These are phyloP conservation scores for Penicillium sp. DNA, from an alignment of 2,329 filamentous ascomycete genomes.

Conservation along the genomic window DNA sequence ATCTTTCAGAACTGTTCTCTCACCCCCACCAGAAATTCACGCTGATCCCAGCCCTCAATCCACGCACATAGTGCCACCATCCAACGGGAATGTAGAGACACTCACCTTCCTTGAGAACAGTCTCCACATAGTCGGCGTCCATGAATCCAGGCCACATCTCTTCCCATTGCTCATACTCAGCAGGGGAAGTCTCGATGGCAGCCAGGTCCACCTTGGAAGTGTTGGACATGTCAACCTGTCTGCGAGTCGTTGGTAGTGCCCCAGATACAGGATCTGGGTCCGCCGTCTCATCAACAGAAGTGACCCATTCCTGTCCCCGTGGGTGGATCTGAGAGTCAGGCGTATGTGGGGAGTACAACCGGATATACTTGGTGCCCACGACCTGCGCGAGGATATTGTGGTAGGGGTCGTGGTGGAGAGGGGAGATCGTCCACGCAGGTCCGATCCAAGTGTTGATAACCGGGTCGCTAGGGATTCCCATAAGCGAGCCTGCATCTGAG, in stretches of 20 bases:
- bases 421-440: slow-evolving; percentile 81
- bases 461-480: slow-evolving; percentile 48
- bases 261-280: slow-evolving; percentile 1
- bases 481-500: slow-evolving; percentile 11
- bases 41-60: slow-evolving; percentile 81
- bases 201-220: slow-evolving; percentile 79
- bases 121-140: slow-evolving; percentile 67
- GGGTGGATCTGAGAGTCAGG: slow-evolving; percentile 46
- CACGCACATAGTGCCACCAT: slow-evolving; percentile 97
- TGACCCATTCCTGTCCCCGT: slow-evolving; percentile 37
- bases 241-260: slow-evolving; percentile 8
- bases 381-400: slow-evolving; percentile 90
- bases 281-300: slow-evolving; percentile 12
- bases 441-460: slow-evolving; percentile 92
- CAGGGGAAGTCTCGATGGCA: slow-evolving; percentile 56
- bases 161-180: slow-evolving; percentile 43
- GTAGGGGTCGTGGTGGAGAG: slow-evolving; percentile 89
- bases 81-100: slow-evolving; percentile 85
- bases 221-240: slow-evolving; percentile 79
- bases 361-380: slow-evolving; percentile 86
- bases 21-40: slow-evolving; percentile 96
- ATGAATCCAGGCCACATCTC: slow-evolving; percentile 55
- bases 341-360: slow-evolving; percentile 72
- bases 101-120: slow-evolving; percentile 74
- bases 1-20: slow-evolving; percentile 3